A percentile compares a stretch with the other conserved stretches of the same genome.
These are phyloP conservation scores for Dicorynia guianensis DNA, from an alignment of 306 rosid species.

Conservation along the genomic window DNA sequence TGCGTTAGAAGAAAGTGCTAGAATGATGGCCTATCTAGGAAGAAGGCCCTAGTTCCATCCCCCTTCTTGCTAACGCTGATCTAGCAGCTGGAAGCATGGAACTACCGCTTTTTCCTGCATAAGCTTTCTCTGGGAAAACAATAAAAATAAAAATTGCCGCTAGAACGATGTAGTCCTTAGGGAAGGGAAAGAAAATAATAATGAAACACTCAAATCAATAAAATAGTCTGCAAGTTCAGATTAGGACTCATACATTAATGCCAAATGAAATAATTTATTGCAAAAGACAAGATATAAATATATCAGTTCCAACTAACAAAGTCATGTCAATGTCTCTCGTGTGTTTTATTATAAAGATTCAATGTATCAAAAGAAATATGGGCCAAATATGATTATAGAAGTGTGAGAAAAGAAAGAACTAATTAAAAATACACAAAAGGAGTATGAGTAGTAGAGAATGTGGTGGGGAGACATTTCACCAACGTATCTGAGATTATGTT, in stretches of 20 bases:
- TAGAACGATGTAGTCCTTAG: not conserved
- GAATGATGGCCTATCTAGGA: too few relatives aligned
- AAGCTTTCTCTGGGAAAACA: too few relatives aligned
- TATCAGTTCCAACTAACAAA: slow-evolving; percentile 12
- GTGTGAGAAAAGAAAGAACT: not conserved
- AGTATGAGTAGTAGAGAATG: slow-evolving; percentile 28
- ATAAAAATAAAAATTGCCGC: not conserved
- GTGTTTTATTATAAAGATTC: slow-evolving; percentile 25
- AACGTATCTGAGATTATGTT: slow-evolving; percentile 7
- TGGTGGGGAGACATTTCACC: slow-evolving; percentile 16
- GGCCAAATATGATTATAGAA: slow-evolving; percentile 36
- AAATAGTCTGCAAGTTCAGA: slow-evolving; percentile 10
- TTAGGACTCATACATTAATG: not conserved
- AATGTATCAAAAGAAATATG: slow-evolving; percentile 15
- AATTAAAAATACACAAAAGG: slow-evolving; percentile 8
- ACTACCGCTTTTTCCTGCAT: not conserved
- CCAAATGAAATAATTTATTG: slow-evolving; percentile 24
- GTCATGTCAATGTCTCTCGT: slow-evolving; percentile 39
- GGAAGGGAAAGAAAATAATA: not conserved
- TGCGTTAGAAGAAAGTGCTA: not conserved
- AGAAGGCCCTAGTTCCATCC: too few relatives aligned
- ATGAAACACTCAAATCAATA: too few relatives aligned
- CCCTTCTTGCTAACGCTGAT: too few relatives aligned
- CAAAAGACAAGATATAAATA: slow-evolving; percentile 32
- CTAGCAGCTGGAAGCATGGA: not conserved